These are phyloP conservation scores for Castanospermum australe DNA, from an alignment of 306 rosid genomes.

Conservation along the genomic window DNA sequence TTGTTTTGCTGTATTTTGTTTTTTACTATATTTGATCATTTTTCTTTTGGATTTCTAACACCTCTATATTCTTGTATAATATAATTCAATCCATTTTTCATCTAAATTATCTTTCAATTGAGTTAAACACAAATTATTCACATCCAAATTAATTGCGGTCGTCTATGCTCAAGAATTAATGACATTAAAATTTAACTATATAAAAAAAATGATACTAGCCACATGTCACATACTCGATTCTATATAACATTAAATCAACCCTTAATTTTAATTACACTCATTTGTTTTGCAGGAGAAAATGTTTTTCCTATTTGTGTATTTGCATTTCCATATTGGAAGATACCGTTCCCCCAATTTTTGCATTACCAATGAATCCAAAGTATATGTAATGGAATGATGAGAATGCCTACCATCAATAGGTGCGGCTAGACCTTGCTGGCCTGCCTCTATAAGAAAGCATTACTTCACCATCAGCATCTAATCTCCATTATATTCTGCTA, in stretches of 20 bases:
- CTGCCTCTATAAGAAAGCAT: neutral
- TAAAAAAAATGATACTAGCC: too few species aligned
- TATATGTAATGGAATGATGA: neutral
- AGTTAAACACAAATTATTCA: too few species aligned
- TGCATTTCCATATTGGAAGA: neutral
- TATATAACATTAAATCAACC: too few species aligned
- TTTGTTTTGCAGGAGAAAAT: neutral
- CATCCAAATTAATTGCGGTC: too few species aligned
- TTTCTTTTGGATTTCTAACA: neutral
- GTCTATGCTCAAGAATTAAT: too few species aligned
- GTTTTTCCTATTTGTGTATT: neutral
- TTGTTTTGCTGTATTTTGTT: too few species aligned
- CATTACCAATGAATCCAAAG: neutral
- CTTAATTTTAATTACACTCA: too few species aligned
- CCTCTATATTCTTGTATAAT: neutral
- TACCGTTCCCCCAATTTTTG: neutral
- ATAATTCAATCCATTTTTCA: neutral
- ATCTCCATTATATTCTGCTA: neutral
- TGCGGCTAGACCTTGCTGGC: neutral
- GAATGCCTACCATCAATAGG: neutral
- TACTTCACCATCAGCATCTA: constrained; percentile 15
- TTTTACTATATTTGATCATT: neutral
- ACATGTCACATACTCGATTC: too few species aligned
- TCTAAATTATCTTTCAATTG: too few species aligned
- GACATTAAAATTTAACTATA: too few species aligned